These are phyloP conservation scores for Psilocybe azurescens DNA, from an alignment of 768 basidiomycete genomes.

Conservation along the genomic window DNA sequence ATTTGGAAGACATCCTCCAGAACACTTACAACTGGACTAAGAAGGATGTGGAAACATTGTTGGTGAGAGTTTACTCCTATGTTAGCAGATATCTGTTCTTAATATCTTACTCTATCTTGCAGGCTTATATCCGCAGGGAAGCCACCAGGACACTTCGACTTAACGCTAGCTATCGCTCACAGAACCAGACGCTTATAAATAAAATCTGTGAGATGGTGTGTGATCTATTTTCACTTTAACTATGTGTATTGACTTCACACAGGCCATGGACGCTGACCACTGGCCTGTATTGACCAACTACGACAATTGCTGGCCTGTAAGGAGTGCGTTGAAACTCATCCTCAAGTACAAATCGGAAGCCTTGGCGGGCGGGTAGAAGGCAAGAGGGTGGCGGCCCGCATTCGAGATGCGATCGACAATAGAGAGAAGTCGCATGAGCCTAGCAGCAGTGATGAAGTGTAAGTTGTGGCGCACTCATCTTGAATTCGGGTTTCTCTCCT, in stretches of 20 bases:
- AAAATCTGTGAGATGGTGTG: not conserved
- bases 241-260: not conserved
- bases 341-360: slow-evolving; percentile 8
- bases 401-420: not conserved
- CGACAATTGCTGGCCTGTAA: slow-evolving; percentile 10
- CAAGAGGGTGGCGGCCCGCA: not conserved
- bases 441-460: too few species aligned
- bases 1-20: not conserved
- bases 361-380: not conserved
- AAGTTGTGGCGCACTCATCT: too few species aligned
- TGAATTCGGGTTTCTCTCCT: too few species aligned
- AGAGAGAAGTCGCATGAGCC: too few species aligned
- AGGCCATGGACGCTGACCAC: not conserved
- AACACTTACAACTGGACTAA: not conserved
- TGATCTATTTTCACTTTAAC: not conserved
- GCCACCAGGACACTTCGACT: too few species aligned
- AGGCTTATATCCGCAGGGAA: too few species aligned
- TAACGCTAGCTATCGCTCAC: too few species aligned
- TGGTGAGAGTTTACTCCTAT: too few species aligned
- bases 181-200: too few species aligned
- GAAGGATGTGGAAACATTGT: not conserved
- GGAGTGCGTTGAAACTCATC: slow-evolving; percentile 4
- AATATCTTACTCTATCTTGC: too few species aligned
- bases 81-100: too few species aligned
- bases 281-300: slow-evolving; percentile 5